Evolutionary conservation across 2,329 filamentous ascomycete genomes (phyloP).

Genomic region (Fusarium piperis): DNA sequence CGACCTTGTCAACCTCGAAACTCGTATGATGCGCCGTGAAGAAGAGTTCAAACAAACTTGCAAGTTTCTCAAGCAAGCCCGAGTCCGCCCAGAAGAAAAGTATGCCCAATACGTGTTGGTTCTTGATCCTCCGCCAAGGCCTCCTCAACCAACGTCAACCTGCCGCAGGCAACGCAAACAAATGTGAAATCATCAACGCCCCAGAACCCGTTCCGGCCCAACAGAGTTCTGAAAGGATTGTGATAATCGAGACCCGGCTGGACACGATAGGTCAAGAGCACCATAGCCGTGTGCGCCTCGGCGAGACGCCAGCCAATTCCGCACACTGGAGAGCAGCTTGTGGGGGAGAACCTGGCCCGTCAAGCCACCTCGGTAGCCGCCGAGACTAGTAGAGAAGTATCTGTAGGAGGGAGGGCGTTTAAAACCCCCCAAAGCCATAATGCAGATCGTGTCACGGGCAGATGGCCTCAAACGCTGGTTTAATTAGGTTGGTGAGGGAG

Average conservation of each 20-base stretch:
- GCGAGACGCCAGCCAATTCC: neutral
- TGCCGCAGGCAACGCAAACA: neutral
- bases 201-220: neutral
- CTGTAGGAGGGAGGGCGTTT: neutral
- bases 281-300: neutral
- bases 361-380: slow-evolving; percentile 1
- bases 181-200: neutral
- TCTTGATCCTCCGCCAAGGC: neutral
- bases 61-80: neutral
- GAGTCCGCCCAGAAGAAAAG: neutral
- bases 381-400: neutral
- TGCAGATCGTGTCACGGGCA: neutral
- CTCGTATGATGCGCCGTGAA: neutral
- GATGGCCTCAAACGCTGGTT: neutral
- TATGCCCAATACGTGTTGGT: neutral
- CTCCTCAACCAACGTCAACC: neutral
- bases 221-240: neutral
- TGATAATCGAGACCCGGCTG: neutral
- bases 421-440: neutral
- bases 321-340: neutral
- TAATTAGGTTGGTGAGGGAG: neutral
- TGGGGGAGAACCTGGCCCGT: neutral
- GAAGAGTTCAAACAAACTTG: neutral
- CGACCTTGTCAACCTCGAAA: neutral
- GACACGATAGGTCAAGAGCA: neutral